Conservation (phyloP, 306 rosid genomes). For the Cucumis melo region DNA sequence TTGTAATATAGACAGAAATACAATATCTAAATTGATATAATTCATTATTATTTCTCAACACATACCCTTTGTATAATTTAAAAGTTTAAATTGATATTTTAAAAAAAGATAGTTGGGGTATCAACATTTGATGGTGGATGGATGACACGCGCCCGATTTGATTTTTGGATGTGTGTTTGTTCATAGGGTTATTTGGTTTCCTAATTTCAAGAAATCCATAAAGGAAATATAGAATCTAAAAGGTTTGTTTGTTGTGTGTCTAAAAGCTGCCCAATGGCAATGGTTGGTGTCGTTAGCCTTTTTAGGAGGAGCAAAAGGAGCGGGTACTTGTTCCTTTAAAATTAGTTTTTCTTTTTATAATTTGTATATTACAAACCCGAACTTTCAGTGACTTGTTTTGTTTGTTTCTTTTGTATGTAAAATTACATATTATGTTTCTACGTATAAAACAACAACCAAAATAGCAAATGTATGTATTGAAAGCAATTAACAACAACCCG, state of each 20-base stretch:
- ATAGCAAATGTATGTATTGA: too few relatives aligned
- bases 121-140: not conserved
- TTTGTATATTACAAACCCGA: not conserved
- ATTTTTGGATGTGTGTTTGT: not conserved
- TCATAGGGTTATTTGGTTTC: not conserved
- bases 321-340: slow-evolving; percentile 30
- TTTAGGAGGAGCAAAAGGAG: slow-evolving; percentile 44
- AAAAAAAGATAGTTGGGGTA: not conserved
- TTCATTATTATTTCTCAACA: too few relatives aligned
- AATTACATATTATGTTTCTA: too few relatives aligned
- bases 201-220: not conserved
- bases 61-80: too few relatives aligned
- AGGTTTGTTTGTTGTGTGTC: slow-evolving; percentile 29
- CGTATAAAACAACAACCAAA: too few relatives aligned
- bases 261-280: slow-evolving; percentile 28
- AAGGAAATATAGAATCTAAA: not conserved
- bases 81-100: too few relatives aligned
- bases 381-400: not conserved
- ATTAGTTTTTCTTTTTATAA: not conserved
- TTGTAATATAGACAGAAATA: too few relatives aligned
- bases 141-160: not conserved
- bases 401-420: not conserved
- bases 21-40: too few relatives aligned
- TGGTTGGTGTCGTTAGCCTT: slow-evolving; percentile 46
- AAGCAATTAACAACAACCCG: too few relatives aligned